phyloP scores from a whole-genome alignment of 805 yeast genomes.

The Candida sithepensis region DNA sequence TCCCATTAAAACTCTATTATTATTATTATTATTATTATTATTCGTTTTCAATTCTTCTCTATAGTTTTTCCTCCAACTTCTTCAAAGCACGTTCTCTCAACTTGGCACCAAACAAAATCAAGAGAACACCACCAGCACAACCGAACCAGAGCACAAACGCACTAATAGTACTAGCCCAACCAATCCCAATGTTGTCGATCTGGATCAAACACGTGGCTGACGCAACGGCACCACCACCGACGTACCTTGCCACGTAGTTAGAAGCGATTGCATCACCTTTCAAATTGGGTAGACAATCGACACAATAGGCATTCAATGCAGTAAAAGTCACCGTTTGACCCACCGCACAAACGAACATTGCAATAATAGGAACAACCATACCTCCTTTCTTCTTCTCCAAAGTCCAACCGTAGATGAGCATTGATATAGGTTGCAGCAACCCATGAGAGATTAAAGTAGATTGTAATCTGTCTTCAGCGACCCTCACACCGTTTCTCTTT shows the following conservation, averaged over 20 bases:
- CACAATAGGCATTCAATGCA: constrained; percentile 52
- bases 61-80: constrained; percentile 1
- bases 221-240: constrained; percentile 46
- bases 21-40: no score
- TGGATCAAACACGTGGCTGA: constrained; percentile 47
- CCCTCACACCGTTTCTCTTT: constrained; percentile 38
- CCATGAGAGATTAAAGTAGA: constrained; percentile 39
- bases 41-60: no score
- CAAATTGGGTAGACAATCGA: constrained; percentile 52
- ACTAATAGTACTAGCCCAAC: constrained; percentile 52
- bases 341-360: constrained; percentile 45
- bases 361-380: constrained; percentile 48
- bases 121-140: constrained; percentile 27
- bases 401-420: constrained; percentile 53
- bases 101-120: constrained; percentile 39
- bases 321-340: constrained; percentile 53
- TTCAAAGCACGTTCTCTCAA: constrained; percentile 26
- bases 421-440: constrained; percentile 41
- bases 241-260: constrained; percentile 47
- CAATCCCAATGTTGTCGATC: constrained; percentile 48
- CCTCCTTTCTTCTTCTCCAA: constrained; percentile 49
- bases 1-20: no score
- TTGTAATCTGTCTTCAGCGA: constrained; percentile 51
- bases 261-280: constrained; percentile 55
- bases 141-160: constrained; percentile 42